phyloP scores from a whole-genome alignment of 2,329 filamentous ascomycete genomes.

The Nannizzia gypsea region DNA sequence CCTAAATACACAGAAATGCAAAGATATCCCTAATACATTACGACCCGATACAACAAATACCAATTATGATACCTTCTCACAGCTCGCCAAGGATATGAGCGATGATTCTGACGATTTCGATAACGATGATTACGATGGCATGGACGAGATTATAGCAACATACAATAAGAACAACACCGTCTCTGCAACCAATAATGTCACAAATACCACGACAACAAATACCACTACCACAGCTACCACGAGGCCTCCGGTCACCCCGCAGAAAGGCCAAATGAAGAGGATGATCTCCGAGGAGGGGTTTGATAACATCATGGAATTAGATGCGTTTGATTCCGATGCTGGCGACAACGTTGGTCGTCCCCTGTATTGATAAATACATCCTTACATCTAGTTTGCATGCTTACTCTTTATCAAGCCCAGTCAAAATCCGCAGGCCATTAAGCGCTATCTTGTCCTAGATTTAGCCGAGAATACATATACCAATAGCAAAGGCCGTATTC shows the following conservation, averaged over 20 bases:
- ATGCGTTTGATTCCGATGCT: constrained; percentile 45
- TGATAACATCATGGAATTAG: constrained; percentile 53
- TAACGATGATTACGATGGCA: constrained; percentile 51
- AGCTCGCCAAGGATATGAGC: neutral
- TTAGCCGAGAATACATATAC: constrained; percentile 58
- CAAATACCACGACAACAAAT: neutral
- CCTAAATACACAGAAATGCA: neutral
- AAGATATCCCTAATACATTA: neutral
- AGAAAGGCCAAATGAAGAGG: neutral
- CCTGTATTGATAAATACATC: constrained; percentile 17
- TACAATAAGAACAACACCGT: constrained; percentile 32
- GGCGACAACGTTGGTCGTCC: neutral
- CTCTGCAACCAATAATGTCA: constrained; percentile 7
- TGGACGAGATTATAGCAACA: constrained; percentile 45
- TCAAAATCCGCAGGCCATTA: constrained; percentile 59
- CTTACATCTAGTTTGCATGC: constrained; percentile 30
- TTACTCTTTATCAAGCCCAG: constrained; percentile 54
- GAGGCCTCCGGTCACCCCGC: neutral
- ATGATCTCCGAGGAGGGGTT: constrained; percentile 50
- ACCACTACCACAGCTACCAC: constrained; percentile 8
- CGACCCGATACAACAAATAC: neutral
- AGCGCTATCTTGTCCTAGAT: constrained; percentile 72
- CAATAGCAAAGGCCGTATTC: constrained; percentile 48
- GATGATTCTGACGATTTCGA: constrained; percentile 5
- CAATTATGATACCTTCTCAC: constrained; percentile 1